A percentile compares a stretch with the other conserved stretches of the same genome.
Conservation (phyloP, 352 stramenopile genomes). For the Pythium scleroteichum region DNA sequence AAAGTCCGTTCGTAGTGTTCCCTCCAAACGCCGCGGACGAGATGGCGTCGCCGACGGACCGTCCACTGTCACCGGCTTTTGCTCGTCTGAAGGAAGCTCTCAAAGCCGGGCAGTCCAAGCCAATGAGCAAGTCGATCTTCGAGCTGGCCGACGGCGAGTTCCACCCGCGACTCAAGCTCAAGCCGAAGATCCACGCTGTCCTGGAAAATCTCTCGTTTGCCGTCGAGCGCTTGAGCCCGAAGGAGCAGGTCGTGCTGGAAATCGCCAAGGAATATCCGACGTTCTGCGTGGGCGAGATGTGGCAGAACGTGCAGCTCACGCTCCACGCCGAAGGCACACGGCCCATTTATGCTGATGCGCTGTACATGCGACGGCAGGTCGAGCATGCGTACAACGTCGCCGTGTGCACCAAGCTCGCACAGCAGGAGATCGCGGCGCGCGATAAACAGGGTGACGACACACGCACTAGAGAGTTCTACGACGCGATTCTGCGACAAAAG, state of each 20-base stretch:
- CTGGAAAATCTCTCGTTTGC: conserved; percentile 65
- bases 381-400: conserved; percentile 73
- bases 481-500: conserved; percentile 62
- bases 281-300: conserved; percentile 70
- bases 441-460: conserved; percentile 20
- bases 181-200: conserved; percentile 71
- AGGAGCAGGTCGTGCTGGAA: conserved; percentile 71
- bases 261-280: conserved; percentile 72
- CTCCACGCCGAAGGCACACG: conserved; percentile 64
- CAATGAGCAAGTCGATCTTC: conserved; percentile 30
- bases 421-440: conserved; percentile 48
- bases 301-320: conserved; percentile 65
- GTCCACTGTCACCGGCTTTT: conserved; percentile 65
- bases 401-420: conserved; percentile 60
- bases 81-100: conserved; percentile 70
- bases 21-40: conserved; percentile 19
- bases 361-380: conserved; percentile 73
- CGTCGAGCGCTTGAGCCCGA: conserved; percentile 37
- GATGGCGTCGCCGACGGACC: conserved; percentile 13
- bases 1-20: conserved; percentile 42
- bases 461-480: conserved; percentile 49
- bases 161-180: conserved; percentile 60
- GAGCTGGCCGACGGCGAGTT: conserved; percentile 35
- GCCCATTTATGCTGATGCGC: conserved; percentile 71
- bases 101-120: conserved; percentile 41